Conservation (phyloP, 2,329 filamentous ascomycete species). For the Apiospora malaysiana region DNA sequence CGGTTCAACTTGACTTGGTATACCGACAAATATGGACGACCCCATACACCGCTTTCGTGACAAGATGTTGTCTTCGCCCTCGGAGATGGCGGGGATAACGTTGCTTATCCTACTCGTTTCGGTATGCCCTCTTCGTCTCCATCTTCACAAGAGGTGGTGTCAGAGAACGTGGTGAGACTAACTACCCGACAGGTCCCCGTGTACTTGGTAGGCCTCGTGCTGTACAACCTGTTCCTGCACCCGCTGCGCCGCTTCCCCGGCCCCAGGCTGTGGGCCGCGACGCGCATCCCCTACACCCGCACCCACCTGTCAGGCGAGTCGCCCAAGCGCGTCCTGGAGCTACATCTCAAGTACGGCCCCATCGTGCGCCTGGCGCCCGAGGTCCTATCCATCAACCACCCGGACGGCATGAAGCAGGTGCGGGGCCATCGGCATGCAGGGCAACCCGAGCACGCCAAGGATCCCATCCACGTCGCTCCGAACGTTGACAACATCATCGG, state of each 20-base stretch:
- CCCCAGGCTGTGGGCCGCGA: conserved; percentile 28
- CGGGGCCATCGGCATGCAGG: not conserved
- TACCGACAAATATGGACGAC: not conserved
- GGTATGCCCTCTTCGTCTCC: not conserved
- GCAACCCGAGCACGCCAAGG: not conserved
- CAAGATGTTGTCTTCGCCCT: not conserved
- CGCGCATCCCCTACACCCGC: conserved; percentile 20
- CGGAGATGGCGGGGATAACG: not conserved
- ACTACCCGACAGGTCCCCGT: not conserved
- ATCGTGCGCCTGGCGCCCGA: conserved; percentile 15
- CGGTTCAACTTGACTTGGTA: not conserved
- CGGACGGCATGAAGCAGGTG: not conserved
- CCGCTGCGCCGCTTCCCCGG: conserved; percentile 33
- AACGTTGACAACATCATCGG: not conserved
- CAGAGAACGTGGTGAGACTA: not conserved
- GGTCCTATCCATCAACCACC: not conserved
- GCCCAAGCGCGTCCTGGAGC: conserved; percentile 7
- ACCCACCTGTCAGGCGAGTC: conserved; percentile 24
- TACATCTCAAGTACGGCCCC: conserved; percentile 14
- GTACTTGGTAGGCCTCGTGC: not conserved
- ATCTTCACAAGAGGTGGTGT: too few relatives aligned
- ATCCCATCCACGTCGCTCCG: not conserved
- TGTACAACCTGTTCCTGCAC: conserved; percentile 34
- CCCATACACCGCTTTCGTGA: not conserved
- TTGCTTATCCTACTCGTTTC: not conserved